phyloP scores from a whole-genome alignment of 768 basidiomycete genomes.

The Chalciporus pseudorubinellus region DNA sequence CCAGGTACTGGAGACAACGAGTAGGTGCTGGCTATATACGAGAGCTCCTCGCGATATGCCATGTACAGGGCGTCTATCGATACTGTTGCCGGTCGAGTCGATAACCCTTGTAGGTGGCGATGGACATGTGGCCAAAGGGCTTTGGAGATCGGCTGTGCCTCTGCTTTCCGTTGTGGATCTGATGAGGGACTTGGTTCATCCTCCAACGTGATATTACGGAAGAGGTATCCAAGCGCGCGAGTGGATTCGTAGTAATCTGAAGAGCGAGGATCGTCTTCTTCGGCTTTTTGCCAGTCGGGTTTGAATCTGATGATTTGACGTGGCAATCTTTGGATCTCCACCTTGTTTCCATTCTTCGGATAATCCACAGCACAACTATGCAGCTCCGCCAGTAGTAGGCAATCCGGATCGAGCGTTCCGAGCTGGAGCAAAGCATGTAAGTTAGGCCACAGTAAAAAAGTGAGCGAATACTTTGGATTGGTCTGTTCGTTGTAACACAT shows the following conservation, averaged over 20 bases:
- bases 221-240: constrained; percentile 70
- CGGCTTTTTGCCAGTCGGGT: constrained; percentile 76
- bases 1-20: constrained; percentile 57
- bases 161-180: constrained; percentile 11
- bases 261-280: constrained; percentile 49
- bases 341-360: constrained; percentile 71
- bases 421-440: constrained; percentile 35
- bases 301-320: constrained; percentile 58
- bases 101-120: constrained; percentile 15
- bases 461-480: constrained; percentile 57
- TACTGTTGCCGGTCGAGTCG: not conserved
- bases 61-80: constrained; percentile 19
- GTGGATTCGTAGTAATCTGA: constrained; percentile 71
- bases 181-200: constrained; percentile 25
- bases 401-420: constrained; percentile 59
- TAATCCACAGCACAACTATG: constrained; percentile 70
- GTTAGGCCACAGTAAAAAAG: not conserved
- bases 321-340: constrained; percentile 55
- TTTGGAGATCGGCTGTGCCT: constrained; percentile 33
- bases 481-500: constrained; percentile 41
- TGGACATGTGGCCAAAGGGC: constrained; percentile 22
- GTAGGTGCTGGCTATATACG: constrained; percentile 69
- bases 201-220: constrained; percentile 55
- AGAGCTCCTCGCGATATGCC: constrained; percentile 60
- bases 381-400: constrained; percentile 60